A percentile compares a stretch with the other conserved stretches of the same genome.
Evolutionary conservation across 176 grass and related monocot species (phyloP).

Genomic region (Tillandsia leiboldiana): DNA sequence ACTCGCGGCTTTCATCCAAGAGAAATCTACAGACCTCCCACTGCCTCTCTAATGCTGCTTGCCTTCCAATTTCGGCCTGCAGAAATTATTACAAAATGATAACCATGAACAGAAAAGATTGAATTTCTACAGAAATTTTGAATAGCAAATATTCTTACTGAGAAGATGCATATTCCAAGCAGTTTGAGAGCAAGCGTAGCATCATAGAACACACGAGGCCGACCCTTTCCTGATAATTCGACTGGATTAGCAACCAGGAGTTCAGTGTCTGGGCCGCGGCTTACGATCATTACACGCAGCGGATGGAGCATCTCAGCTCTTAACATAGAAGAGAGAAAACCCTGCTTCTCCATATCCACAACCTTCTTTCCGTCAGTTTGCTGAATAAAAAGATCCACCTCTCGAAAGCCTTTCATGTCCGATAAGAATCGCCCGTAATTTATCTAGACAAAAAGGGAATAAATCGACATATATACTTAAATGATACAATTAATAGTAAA

Average conservation of each 20-base stretch:
- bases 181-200: conserved; percentile 74
- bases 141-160: conserved; percentile 28
- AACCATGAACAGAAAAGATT: neutral
- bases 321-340: conserved; percentile 37
- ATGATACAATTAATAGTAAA: too few relatives aligned
- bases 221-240: conserved; percentile 62
- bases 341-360: conserved; percentile 68
- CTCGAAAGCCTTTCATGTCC: conserved; percentile 70
- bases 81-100: neutral
- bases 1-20: conserved; percentile 62
- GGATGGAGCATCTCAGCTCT: conserved; percentile 91
- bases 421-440: conserved; percentile 67
- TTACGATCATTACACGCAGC: conserved; percentile 78
- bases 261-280: conserved; percentile 74
- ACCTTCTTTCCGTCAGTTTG: conserved; percentile 84
- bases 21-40: conserved; percentile 98
- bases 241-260: conserved; percentile 94
- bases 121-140: neutral
- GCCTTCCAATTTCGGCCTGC: conserved; percentile 90
- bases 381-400: conserved; percentile 75
- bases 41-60: conserved; percentile 56
- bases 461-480: neutral
- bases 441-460: conserved; percentile 26
- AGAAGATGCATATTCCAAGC: conserved; percentile 91
- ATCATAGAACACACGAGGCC: conserved; percentile 84